These are phyloP conservation scores for Asterophora parasitica DNA, from an alignment of 768 basidiomycete genomes.

Conservation along the genomic window DNA sequence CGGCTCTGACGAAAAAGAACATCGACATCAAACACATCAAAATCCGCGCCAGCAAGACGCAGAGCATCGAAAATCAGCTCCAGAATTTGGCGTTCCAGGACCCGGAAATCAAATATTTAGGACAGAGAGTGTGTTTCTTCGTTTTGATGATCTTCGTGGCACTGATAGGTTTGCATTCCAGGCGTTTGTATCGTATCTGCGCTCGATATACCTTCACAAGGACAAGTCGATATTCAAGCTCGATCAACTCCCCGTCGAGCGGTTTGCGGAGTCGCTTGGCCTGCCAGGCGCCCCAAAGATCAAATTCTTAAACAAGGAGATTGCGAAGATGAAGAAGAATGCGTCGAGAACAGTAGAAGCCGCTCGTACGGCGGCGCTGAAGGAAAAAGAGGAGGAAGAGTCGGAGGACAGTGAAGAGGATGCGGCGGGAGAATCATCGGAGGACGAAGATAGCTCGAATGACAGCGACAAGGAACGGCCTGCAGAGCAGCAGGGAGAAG, in stretches of 20 bases:
- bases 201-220: constrained; percentile 89
- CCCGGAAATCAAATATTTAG: constrained; percentile 95
- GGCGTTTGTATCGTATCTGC: constrained; percentile 95
- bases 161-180: constrained; percentile 25
- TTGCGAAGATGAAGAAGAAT: constrained; percentile 76
- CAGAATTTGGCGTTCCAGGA: constrained; percentile 94
- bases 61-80: constrained; percentile 78
- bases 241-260: constrained; percentile 72
- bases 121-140: constrained; percentile 65
- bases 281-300: constrained; percentile 94
- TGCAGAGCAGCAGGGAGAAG: constrained; percentile 10
- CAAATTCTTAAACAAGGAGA: constrained; percentile 70
- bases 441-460: constrained; percentile 20
- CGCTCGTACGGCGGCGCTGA: constrained; percentile 25
- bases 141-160: background rate
- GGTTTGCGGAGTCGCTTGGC: constrained; percentile 86
- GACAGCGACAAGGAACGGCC: constrained; percentile 24
- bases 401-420: constrained; percentile 7
- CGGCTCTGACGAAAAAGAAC: constrained; percentile 64
- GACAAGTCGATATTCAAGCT: constrained; percentile 92
- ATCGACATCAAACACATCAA: constrained; percentile 78
- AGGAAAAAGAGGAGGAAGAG: constrained; percentile 17
- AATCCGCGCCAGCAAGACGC: constrained; percentile 81
- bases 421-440: too few relatives aligned
- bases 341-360: constrained; percentile 40